Evolutionary conservation across 1,139 yeast genomes (phyloP).

Genomic region (Yamadazyma kanchanaburiensis): DNA sequence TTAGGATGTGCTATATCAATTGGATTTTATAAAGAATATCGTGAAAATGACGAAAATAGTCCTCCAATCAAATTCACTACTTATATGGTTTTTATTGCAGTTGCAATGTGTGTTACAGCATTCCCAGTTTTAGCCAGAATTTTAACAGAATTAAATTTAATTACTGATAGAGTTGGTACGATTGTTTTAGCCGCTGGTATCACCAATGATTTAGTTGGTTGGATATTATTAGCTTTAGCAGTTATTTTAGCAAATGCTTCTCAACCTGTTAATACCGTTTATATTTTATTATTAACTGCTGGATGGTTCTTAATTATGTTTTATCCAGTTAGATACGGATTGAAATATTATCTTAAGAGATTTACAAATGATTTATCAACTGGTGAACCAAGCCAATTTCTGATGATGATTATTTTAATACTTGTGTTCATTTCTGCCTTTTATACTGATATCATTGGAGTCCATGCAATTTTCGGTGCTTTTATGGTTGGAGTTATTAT

Average conservation of each 20-base stretch:
- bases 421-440: constrained; percentile 65
- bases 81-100: constrained; percentile 73
- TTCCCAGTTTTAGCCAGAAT: constrained; percentile 82
- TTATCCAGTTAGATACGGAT: constrained; percentile 51
- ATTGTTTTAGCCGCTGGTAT: constrained; percentile 80
- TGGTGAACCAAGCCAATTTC: constrained; percentile 61
- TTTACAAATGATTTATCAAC: constrained; percentile 49
- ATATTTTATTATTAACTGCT: constrained; percentile 58
- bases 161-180: constrained; percentile 74
- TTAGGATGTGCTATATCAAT: constrained; percentile 69
- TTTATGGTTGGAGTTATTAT: constrained; percentile 72
- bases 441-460: constrained; percentile 78
- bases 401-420: constrained; percentile 54
- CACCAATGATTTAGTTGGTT: constrained; percentile 74
- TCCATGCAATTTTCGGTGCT: constrained; percentile 80
- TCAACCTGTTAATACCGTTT: constrained; percentile 64
- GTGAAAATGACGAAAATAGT: constrained; percentile 21
- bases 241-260: constrained; percentile 73
- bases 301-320: constrained; percentile 65
- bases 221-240: constrained; percentile 73
- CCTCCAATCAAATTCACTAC: constrained; percentile 57
- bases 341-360: constrained; percentile 39
- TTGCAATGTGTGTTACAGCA: constrained; percentile 79
- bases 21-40: constrained; percentile 61
- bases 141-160: constrained; percentile 64